Conservation (phyloP, 129 eudicot species). For the Flaveria brownii region DNA sequence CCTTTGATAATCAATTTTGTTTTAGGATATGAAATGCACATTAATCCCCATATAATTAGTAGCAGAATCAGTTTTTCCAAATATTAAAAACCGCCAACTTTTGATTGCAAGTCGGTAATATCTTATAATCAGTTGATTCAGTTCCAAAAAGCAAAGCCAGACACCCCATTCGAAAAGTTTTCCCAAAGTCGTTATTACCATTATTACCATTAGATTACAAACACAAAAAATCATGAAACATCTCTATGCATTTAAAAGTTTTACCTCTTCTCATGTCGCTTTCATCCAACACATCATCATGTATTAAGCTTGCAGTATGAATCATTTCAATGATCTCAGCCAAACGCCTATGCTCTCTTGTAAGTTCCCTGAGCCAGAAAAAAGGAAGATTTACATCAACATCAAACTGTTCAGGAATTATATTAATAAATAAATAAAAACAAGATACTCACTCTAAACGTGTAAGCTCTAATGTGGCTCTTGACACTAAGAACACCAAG, state of each 20-base stretch:
- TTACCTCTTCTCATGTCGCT: constrained; percentile 96
- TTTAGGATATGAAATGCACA: not conserved
- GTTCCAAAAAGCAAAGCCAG: not conserved
- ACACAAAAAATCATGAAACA: not conserved
- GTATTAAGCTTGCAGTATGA: constrained; percentile 94
- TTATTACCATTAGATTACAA: not conserved
- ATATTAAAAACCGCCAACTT: not conserved
- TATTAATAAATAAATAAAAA: not conserved
- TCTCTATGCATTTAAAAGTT: constrained; percentile 3
- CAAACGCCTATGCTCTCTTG: constrained; percentile 82
- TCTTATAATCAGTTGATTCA: not conserved
- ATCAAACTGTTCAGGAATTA: not conserved
- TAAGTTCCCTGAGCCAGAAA: constrained; percentile 68
- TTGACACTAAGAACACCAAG: constrained; percentile 82
- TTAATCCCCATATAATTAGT: not conserved
- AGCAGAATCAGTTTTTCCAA: not conserved
- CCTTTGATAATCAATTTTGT: not conserved
- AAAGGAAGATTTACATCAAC: constrained; percentile 3
- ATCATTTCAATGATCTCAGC: constrained; percentile 98
- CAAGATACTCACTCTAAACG: constrained; percentile 65
- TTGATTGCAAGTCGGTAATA: not conserved
- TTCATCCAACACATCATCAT: constrained; percentile 92
- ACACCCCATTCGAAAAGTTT: not conserved
- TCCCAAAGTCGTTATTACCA: too few relatives aligned
- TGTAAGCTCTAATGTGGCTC: constrained; percentile 77